These are phyloP conservation scores for Zasmidium angulare DNA, from an alignment of 2,329 filamentous ascomycete species.

Conservation along the genomic window DNA sequence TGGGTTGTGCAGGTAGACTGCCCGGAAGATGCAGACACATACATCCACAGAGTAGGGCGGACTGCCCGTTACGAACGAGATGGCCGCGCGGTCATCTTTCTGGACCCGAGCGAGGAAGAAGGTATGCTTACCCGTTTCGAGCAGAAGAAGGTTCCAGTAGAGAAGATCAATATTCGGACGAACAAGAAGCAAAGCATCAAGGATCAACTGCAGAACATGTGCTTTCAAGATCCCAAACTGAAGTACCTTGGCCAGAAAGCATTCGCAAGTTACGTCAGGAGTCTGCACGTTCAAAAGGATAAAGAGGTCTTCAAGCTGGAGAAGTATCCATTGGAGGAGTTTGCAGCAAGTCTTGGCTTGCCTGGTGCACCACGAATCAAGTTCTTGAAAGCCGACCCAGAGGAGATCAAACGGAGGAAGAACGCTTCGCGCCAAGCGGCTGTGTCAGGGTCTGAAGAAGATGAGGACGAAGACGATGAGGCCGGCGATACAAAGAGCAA, in stretches of 20 bases:
- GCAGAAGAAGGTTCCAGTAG: conserved; percentile 85
- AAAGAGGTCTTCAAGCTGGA: conserved; percentile 88
- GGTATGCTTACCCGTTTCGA: conserved; percentile 86
- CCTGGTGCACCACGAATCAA: conserved; percentile 91
- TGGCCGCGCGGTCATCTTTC: conserved; percentile 83
- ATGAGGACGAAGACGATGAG: conserved; percentile 54
- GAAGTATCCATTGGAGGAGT: conserved; percentile 80
- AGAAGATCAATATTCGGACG: conserved; percentile 79
- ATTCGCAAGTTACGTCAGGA: conserved; percentile 85
- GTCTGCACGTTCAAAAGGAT: conserved; percentile 83
- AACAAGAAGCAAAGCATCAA: conserved; percentile 87
- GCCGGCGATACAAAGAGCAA: conserved; percentile 47
- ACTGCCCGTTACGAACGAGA: conserved; percentile 91
- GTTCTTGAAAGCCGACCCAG: conserved; percentile 85
- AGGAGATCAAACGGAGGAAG: conserved; percentile 82
- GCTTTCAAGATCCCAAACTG: conserved; percentile 88
- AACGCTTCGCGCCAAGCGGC: conserved; percentile 69
- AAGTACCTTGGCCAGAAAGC: conserved; percentile 97
- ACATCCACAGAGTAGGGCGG: conserved; percentile 92
- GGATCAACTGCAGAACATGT: conserved; percentile 87
- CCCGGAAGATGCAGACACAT: conserved; percentile 94
- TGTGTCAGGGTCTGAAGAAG: conserved; percentile 60
- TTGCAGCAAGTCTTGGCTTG: conserved; percentile 79
- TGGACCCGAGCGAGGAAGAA: conserved; percentile 87
- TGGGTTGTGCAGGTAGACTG: conserved; percentile 99